These are phyloP conservation scores for Lipomyces orientalis DNA, from an alignment of 805 yeast genomes.

Conservation along the genomic window DNA sequence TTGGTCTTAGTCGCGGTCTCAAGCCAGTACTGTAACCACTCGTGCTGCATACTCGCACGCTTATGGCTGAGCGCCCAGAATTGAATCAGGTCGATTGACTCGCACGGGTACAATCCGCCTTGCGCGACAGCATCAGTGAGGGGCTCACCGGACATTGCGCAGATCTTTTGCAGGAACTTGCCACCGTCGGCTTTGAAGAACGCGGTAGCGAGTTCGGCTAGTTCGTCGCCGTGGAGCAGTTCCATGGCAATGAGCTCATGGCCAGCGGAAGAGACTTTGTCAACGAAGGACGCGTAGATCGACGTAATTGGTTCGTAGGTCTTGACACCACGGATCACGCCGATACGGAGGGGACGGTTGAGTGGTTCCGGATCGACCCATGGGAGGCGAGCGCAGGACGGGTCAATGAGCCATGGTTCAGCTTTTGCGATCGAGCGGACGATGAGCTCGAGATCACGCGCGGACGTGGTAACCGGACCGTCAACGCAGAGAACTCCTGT, in stretches of 20 bases:
- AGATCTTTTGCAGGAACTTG: slow-evolving; percentile 46
- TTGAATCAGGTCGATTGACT: slow-evolving; percentile 28
- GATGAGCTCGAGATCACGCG: slow-evolving; percentile 51
- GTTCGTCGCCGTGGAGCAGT: slow-evolving; percentile 49
- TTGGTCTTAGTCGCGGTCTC: slow-evolving; percentile 45
- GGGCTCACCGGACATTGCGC: slow-evolving; percentile 51
- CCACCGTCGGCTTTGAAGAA: slow-evolving; percentile 56
- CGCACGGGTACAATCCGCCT: slow-evolving; percentile 40
- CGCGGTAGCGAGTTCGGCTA: slow-evolving; percentile 44
- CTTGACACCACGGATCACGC: slow-evolving; percentile 38
- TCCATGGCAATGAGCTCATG: slow-evolving; percentile 55
- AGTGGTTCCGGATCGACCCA: slow-evolving; percentile 48
- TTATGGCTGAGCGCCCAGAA: slow-evolving; percentile 31
- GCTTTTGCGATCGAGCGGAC: slow-evolving; percentile 49
- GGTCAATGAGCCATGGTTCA: slow-evolving; percentile 57
- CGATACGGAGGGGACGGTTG: slow-evolving; percentile 41
- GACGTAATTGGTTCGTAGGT: slow-evolving; percentile 52
- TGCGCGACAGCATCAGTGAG: slow-evolving; percentile 40
- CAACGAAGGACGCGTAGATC: slow-evolving; percentile 57
- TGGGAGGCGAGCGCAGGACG: slow-evolving; percentile 56
- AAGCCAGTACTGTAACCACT: slow-evolving; percentile 50
- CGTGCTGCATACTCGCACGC: slow-evolving; percentile 39
- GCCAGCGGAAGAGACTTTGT: slow-evolving; percentile 62
- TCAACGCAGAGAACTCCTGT: slow-evolving; percentile 51
- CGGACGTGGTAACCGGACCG: slow-evolving; percentile 55